Evolutionary conservation across 192 early-diverging fungal genomes (phyloP), one percentile per base, ranked within the genome.

Genomic region (Neocallimastix lanati): DNA sequence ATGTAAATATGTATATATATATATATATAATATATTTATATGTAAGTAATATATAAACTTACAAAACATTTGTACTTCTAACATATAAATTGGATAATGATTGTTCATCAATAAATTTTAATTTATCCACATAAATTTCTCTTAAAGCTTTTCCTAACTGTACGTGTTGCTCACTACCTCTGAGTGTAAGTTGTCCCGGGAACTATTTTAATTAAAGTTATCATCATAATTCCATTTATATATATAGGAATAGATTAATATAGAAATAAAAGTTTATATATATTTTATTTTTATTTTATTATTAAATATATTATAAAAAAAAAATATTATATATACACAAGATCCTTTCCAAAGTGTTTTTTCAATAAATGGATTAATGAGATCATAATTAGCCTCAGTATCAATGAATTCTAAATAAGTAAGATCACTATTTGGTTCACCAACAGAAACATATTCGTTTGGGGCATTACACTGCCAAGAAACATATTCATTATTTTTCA

Each of bases 61-160:
- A 50, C 40, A 50, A 21, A 4, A 50, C 18, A 50, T 50, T 50
- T 13, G 40, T 50, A 50, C 40, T 50, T 50, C 40, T 50, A 16
- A 50, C 40, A 50, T 50, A 50, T 50, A 50, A 50, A 21, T 50
- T 18, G 0, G 40, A 50, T 50, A 50, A 50, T 21, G 40, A 50
- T 4, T 50, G 16, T 50, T 50, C 40, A 50, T 50, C 40, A 77
- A 89, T 77, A 78, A 85, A 86, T 0, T 82, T 80, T 14, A 88
- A 78, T 81, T 86, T 85, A 77, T 88, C 84, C 0, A 89, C 82
- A 28, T 89, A 89, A 76, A 89, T 86, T 27, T 77, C 76, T 28
- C 87, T 84, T 28, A 89, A 50, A 21, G 40, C 40, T 50, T 50
- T 16, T 50, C 40, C 40, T 21, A 50, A 50, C 18, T 50, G 1